phyloP scores from a whole-genome alignment of 2,329 filamentous ascomycete species.

The Aspergillus latus region DNA sequence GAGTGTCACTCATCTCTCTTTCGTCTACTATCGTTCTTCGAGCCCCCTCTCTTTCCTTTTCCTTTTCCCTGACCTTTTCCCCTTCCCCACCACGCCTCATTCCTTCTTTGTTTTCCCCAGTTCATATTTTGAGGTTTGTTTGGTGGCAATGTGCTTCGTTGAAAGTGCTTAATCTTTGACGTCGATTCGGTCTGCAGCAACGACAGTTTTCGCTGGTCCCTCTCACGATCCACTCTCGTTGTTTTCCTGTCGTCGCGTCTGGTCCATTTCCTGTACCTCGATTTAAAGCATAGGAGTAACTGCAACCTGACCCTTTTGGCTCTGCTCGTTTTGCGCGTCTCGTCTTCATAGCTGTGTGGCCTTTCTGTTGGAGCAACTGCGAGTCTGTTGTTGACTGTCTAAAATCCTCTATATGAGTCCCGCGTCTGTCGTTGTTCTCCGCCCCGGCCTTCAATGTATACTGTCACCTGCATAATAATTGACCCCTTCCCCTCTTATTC shows the following conservation, averaged over 20 bases:
- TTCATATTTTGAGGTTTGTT: conserved; percentile 19
- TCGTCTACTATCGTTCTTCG: conserved; percentile 9
- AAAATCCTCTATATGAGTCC: conserved; percentile 16
- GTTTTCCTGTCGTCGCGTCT: conserved; percentile 14
- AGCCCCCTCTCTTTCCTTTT: conserved; percentile 6
- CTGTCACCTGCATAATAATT: conserved; percentile 22
- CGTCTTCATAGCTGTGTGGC: conserved; percentile 8
- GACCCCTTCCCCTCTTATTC: conserved; percentile 15
- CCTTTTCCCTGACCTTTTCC: too few species aligned
- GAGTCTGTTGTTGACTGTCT: neutral
- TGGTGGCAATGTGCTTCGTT: conserved; percentile 26
- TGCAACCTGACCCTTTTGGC: conserved; percentile 11
- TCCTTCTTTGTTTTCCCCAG: conserved; percentile 16
- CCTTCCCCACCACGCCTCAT: conserved; percentile 6
- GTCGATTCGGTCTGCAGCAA: conserved; percentile 22
- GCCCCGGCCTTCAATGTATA: conserved; percentile 26
- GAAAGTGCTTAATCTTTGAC: conserved; percentile 23
- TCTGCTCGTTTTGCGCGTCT: conserved; percentile 9
- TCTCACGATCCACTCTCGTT: conserved; percentile 15
- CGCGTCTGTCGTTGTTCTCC: conserved; percentile 13
- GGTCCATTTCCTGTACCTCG: conserved; percentile 13
- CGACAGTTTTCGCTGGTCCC: conserved; percentile 15
- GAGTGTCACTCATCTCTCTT: conserved; percentile 24
- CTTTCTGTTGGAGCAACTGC: conserved; percentile 6
- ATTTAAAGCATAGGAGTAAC: conserved; percentile 20